phyloP scores from a whole-genome alignment of 1,284 basidiomycete genomes.

The Ceratobasidium sp. region DNA sequence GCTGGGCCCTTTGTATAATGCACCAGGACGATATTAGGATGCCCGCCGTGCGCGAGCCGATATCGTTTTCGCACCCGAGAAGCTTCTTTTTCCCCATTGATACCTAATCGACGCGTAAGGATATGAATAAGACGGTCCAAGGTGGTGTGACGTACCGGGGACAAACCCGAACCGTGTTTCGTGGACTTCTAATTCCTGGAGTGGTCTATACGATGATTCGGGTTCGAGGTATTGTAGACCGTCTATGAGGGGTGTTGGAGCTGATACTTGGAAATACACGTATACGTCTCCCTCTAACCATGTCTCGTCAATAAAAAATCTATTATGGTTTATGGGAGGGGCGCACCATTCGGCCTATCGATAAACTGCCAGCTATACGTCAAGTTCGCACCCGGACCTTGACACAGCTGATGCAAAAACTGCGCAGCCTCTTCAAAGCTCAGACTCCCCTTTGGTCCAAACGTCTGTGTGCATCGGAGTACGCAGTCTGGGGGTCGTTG shows the following conservation, averaged over 20 bases:
- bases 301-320: slow-evolving; percentile 10
- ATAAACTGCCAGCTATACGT: slow-evolving; percentile 79
- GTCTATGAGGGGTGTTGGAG: slow-evolving; percentile 69
- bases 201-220: slow-evolving; percentile 66
- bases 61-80: slow-evolving; percentile 76
- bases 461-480: slow-evolving; percentile 23
- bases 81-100: slow-evolving; percentile 65
- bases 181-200: slow-evolving; percentile 77
- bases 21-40: slow-evolving; percentile 74
- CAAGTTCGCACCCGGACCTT: slow-evolving; percentile 63
- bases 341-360: slow-evolving; percentile 76
- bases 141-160: slow-evolving; percentile 61
- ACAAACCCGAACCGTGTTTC: slow-evolving; percentile 81
- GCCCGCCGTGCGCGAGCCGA: slow-evolving; percentile 76
- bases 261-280: slow-evolving; percentile 69
- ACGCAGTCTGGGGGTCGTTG: slow-evolving; percentile 34
- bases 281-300: slow-evolving; percentile 72
- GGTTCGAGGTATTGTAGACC: slow-evolving; percentile 78
- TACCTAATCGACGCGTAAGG: slow-evolving; percentile 6
- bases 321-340: neutral
- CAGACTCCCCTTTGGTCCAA: slow-evolving; percentile 53
- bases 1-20: slow-evolving; percentile 76
- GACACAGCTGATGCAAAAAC: slow-evolving; percentile 71
- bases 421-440: slow-evolving; percentile 69
- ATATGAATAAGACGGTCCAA: neutral